phyloP scores from a whole-genome alignment of 257 asterid species.

The Craterostigma plantagineum region DNA sequence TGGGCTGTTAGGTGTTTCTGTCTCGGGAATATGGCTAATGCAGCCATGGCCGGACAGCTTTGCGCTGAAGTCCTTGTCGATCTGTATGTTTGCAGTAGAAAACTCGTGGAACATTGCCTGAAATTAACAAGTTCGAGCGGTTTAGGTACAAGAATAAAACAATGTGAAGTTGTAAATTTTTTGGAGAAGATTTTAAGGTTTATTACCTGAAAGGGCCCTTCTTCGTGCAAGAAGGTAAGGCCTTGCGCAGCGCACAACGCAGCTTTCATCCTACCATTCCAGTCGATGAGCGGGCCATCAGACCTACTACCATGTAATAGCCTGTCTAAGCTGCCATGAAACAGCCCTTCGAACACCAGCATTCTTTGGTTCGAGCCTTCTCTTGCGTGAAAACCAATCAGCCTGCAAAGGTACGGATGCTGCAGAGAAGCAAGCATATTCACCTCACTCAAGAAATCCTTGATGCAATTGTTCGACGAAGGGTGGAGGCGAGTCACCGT shows the following conservation, averaged over 20 bases:
- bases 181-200: too few relatives aligned
- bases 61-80: slow-evolving; percentile 86
- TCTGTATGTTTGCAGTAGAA: slow-evolving; percentile 74
- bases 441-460: slow-evolving; percentile 67
- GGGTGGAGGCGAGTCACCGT: slow-evolving; percentile 73
- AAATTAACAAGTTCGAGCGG: slow-evolving; percentile 6
- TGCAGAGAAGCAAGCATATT: slow-evolving; percentile 66
- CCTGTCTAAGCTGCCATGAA: slow-evolving; percentile 80
- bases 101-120: slow-evolving; percentile 98
- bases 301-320: slow-evolving; percentile 77
- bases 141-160: neutral
- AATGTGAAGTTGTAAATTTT: too few relatives aligned
- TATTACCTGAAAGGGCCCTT: slow-evolving; percentile 90
- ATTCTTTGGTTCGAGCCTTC: slow-evolving; percentile 68
- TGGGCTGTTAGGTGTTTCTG: too few relatives aligned
- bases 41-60: slow-evolving; percentile 94
- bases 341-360: slow-evolving; percentile 78
- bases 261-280: slow-evolving; percentile 87
- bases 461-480: slow-evolving; percentile 45
- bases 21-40: slow-evolving; percentile 60
- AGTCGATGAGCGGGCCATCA: slow-evolving; percentile 85
- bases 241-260: slow-evolving; percentile 88
- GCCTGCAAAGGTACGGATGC: slow-evolving; percentile 60
- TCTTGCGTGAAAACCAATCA: slow-evolving; percentile 82
- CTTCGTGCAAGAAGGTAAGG: slow-evolving; percentile 84